Evolutionary conservation across 495 filamentous ascomycete genomes (phyloP).

Genomic region (Penicillium paradoxum): DNA sequence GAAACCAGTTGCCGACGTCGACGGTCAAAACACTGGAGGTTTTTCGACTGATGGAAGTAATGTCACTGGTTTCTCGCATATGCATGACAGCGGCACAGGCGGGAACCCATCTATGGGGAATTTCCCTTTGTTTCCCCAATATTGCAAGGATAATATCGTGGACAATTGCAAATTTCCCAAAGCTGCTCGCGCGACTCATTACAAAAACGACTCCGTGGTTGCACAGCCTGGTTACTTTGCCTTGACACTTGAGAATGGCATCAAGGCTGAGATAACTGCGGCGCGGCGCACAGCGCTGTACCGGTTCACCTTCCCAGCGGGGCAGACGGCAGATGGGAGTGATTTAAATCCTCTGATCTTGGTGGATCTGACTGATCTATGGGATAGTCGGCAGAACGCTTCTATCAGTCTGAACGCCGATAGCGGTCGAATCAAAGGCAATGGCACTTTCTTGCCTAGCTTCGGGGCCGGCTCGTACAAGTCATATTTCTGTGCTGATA

Average conservation of each 20-base stretch:
- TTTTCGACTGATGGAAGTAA: conserved; percentile 61
- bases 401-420: conserved; percentile 52
- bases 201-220: conserved; percentile 48
- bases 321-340: conserved; percentile 35
- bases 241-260: conserved; percentile 52
- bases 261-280: conserved; percentile 64
- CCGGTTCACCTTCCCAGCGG: conserved; percentile 59
- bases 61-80: conserved; percentile 57
- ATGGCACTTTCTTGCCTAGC: conserved; percentile 61
- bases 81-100: conserved; percentile 68
- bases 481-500: conserved; percentile 68
- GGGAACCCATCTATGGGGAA: conserved; percentile 65
- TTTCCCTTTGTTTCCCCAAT: conserved; percentile 65
- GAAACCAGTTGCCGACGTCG: conserved; percentile 69
- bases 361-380: conserved; percentile 63
- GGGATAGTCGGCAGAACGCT: conserved; percentile 58
- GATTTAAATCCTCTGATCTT: conserved; percentile 51
- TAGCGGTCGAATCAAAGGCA: conserved; percentile 61
- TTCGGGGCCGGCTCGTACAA: conserved; percentile 62
- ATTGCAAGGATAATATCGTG: conserved; percentile 55
- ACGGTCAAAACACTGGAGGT: conserved; percentile 62
- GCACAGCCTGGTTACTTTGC: conserved; percentile 66
- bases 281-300: conserved; percentile 63
- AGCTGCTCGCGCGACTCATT: conserved; percentile 36
- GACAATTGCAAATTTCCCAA: conserved; percentile 59